Evolutionary conservation across 257 asterid genomes (phyloP).

Genomic region (Solanum tacnaense): DNA sequence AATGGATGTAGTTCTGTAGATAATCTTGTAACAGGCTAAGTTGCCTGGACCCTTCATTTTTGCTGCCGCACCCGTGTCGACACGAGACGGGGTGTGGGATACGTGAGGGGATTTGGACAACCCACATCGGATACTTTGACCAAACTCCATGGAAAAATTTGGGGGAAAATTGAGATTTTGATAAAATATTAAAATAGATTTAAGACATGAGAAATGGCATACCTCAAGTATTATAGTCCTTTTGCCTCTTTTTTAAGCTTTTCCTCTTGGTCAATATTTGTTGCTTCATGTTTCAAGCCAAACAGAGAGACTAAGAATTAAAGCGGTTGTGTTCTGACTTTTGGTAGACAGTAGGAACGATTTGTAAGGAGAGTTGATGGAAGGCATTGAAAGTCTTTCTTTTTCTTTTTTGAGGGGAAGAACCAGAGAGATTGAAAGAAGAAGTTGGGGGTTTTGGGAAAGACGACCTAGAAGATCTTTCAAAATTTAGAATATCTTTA

Average conservation of each 20-base stretch:
- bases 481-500: too few relatives aligned
- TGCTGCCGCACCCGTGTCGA: background rate
- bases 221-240: background rate
- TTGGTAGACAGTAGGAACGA: too few relatives aligned
- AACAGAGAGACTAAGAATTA: background rate
- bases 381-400: background rate
- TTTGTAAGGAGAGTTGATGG: background rate
- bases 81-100: background rate
- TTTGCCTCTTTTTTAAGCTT: background rate
- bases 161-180: background rate
- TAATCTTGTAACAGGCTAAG: background rate
- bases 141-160: background rate
- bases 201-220: background rate
- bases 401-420: background rate
- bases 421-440: background rate
- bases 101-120: background rate
- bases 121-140: background rate
- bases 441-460: background rate
- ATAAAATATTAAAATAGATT: background rate
- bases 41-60: background rate
- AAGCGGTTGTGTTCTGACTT: background rate
- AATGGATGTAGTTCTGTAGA: background rate
- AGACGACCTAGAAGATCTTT: background rate
- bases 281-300: background rate
- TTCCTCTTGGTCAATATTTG: background rate